phyloP scores from a whole-genome alignment of 768 basidiomycete genomes.

The Strobilomyces confusus region DNA sequence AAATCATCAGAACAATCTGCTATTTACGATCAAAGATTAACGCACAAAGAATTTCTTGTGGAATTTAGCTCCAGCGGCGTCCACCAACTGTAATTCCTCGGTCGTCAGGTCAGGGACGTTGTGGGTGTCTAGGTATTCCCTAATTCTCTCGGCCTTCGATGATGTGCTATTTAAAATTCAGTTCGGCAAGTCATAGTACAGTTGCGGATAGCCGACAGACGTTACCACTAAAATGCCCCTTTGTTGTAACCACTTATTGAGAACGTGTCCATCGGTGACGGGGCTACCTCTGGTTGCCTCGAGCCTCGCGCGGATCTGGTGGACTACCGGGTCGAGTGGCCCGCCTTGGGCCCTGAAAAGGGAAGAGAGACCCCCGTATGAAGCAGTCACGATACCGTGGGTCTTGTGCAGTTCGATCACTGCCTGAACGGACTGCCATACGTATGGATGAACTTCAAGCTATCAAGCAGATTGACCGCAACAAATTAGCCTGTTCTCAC shows the following conservation, averaged over 20 bases:
- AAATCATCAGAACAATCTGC: background rate
- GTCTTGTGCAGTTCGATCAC: background rate
- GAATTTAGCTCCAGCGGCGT: background rate
- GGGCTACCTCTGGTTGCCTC: background rate
- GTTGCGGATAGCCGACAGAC: background rate
- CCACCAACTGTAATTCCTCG: background rate
- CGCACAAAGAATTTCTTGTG: constrained; percentile 3
- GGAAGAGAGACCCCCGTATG: constrained; percentile 1
- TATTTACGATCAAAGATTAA: no score
- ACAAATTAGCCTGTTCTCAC: background rate
- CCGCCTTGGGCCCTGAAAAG: background rate
- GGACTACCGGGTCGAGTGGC: background rate
- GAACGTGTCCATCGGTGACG: constrained; percentile 2
- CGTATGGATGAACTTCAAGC: constrained; percentile 1
- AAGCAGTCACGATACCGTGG: constrained; percentile 1
- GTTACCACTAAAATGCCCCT: constrained; percentile 1
- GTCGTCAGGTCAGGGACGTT: constrained; percentile 5
- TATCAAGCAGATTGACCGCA: background rate
- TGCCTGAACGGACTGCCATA: constrained; percentile 4
- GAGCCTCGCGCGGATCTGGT: background rate
- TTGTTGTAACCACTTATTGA: constrained; percentile 1
- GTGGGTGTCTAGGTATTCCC: background rate
- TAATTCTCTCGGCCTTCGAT: background rate
- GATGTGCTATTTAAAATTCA: background rate
- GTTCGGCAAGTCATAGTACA: background rate